Percentiles rank a stretch among this genome's conserved stretches.
These are phyloP conservation scores for Scleroderma citrinum DNA, from an alignment of 768 basidiomycete genomes.

Conservation along the genomic window DNA sequence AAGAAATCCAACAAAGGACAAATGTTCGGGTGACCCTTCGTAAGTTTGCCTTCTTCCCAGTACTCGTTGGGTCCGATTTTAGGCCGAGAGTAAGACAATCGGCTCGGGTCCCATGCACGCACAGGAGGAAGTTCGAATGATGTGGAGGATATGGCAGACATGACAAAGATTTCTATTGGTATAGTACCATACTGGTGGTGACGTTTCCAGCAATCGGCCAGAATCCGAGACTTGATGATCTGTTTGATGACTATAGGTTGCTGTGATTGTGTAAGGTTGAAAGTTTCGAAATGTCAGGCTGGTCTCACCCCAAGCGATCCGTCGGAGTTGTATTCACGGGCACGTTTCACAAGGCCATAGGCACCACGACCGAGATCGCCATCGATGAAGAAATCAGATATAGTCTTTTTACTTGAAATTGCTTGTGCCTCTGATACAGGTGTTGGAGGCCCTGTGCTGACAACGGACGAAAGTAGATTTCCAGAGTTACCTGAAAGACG, in stretches of 20 bases:
- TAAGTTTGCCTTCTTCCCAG: conserved; percentile 66
- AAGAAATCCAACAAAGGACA: conserved; percentile 95
- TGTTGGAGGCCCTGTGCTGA: conserved; percentile 60
- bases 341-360: conserved; percentile 92
- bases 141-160: conserved; percentile 83
- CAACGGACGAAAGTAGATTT: conserved; percentile 54
- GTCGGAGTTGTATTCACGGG: conserved; percentile 66
- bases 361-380: conserved; percentile 90
- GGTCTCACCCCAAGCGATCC: conserved; percentile 77
- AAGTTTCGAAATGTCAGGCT: conserved; percentile 1
- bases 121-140: conserved; percentile 72
- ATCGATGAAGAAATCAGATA: conserved; percentile 82
- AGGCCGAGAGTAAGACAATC: conserved; percentile 23
- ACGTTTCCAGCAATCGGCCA: conserved; percentile 99
- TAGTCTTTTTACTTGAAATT: conserved; percentile 57
- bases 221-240: conserved; percentile 95
- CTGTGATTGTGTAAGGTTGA: conserved; percentile 33
- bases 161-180: conserved; percentile 95
- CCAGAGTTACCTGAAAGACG: conserved; percentile 58
- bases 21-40: conserved; percentile 92
- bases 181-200: conserved; percentile 93
- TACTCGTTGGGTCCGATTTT: conserved; percentile 20
- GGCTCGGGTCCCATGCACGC: conserved; percentile 80
- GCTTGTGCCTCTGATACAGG: conserved; percentile 33
- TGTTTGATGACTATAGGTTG: conserved; percentile 94